These are phyloP conservation scores for Ceratocystis lukuohia DNA, from an alignment of 2,329 filamentous ascomycete genomes.

Conservation along the genomic window DNA sequence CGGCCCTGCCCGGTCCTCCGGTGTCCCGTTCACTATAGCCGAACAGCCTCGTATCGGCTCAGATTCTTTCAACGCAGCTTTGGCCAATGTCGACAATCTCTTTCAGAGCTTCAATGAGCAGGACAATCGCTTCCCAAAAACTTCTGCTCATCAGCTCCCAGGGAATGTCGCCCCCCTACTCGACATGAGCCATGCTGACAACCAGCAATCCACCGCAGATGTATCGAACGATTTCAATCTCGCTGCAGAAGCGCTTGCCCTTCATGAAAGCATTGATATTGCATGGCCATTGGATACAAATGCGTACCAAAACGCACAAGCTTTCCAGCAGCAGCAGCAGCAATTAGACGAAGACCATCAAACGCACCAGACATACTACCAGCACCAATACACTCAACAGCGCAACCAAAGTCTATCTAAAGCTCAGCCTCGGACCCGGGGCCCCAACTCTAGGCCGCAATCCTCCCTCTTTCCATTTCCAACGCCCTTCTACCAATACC, in stretches of 20 bases:
- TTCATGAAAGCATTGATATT: background rate
- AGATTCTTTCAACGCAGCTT: no score
- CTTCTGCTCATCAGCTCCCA: background rate
- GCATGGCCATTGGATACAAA: background rate
- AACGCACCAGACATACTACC: background rate
- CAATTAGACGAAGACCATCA: background rate
- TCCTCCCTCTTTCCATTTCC: background rate
- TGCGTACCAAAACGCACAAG: background rate
- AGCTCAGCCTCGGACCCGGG: background rate
- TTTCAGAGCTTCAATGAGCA: no score
- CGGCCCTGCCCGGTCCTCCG: no score
- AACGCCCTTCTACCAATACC: background rate
- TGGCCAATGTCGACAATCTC: background rate
- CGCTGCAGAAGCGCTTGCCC: background rate
- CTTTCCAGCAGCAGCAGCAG: background rate
- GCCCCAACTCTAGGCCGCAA: background rate
- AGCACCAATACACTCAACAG: background rate
- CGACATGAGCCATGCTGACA: background rate
- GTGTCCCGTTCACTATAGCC: background rate
- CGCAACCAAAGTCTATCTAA: background rate
- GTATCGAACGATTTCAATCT: background rate
- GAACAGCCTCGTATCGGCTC: no score
- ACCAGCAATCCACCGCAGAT: background rate
- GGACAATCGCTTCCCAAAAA: background rate
- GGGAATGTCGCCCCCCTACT: background rate